These are phyloP conservation scores for Xerocomellus dryophilus DNA, from an alignment of 768 basidiomycete genomes.

Conservation along the genomic window DNA sequence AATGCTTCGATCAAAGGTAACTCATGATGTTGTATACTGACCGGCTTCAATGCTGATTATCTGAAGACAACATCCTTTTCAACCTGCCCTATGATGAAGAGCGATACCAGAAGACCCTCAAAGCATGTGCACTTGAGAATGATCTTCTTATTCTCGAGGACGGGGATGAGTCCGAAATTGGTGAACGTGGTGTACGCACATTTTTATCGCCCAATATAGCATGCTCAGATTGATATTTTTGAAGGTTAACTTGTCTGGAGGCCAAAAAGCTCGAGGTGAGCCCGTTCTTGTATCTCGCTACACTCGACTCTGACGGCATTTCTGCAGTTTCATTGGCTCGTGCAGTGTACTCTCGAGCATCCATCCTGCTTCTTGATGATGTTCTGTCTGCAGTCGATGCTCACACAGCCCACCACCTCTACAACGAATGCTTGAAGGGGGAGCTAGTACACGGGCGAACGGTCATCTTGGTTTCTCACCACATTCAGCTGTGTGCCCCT, in stretches of 20 bases:
- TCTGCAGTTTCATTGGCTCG: conserved; percentile 66
- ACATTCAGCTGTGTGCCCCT: conserved; percentile 82
- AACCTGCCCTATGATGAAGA: conserved; percentile 69
- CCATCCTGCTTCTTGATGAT: conserved; percentile 80
- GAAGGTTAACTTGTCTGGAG: conserved; percentile 42
- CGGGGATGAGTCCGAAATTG: conserved; percentile 84
- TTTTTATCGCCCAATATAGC: background rate
- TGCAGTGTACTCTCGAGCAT: conserved; percentile 87
- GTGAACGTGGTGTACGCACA: conserved; percentile 68
- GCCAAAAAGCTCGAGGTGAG: conserved; percentile 65
- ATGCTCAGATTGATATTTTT: background rate
- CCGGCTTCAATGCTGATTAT: conserved; percentile 39
- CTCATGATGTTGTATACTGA: background rate
- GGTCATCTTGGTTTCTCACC: conserved; percentile 88
- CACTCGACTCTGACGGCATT: background rate
- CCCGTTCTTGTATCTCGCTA: background rate
- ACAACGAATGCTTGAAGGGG: conserved; percentile 74
- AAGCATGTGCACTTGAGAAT: conserved; percentile 68
- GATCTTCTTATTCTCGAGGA: conserved; percentile 85
- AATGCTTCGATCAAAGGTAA: conserved; percentile 53
- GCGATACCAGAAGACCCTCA: conserved; percentile 74
- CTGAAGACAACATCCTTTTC: conserved; percentile 71
- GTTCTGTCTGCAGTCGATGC: conserved; percentile 77
- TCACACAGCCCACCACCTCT: conserved; percentile 80
- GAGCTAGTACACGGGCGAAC: conserved; percentile 78